Evolutionary conservation across 2,329 filamentous ascomycete genomes (phyloP), one percentile per base, ranked within the genome.

Genomic region (Diaporthe aspalathi): DNA sequence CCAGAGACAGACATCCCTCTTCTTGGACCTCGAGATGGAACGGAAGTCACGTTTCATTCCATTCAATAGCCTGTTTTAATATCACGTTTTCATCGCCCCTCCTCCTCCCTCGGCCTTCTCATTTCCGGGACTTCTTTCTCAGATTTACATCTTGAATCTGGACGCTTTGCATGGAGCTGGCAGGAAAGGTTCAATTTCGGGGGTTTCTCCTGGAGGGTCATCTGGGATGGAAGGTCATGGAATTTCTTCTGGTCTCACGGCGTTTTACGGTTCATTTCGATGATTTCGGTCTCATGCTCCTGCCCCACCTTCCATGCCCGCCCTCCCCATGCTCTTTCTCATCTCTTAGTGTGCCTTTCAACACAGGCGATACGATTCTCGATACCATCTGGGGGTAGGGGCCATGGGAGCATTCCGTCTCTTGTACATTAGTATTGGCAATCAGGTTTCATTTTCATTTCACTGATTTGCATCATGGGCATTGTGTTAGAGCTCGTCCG

Each of bases 391-490:
- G 45, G 17, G 60, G 27, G 27, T 17, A 27, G 60, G 60, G 29
- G 29, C 14, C 47, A 38, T 24, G 12, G 16, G 35, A 22, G 16
- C 27, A 27, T 27, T 22, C 35, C 20, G 45, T 60, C 60, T 68
- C 53, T 68, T 68, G 67, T 68, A 68, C 67, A 68, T 38, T 56
- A 68, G 53, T 20, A 60, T 56, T 56, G 54, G 45, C n/a, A 50
- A 27, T 12, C 38, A 16, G 45, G 53, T 29, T 52, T 52, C 24
- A 40, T 20, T 38, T 50, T 3, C 60, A 20, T 24, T 14, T 22
- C 60, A 65, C 27, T 65, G 60, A 50, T 65, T 20, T 32, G 22
- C n/a, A n/a, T n/a, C n/a, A n/a, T n/a, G 24, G 35, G n/a, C 35
- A 27, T 29, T 50, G 53, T 29, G 32, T 38, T 38, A 38, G 32